These are phyloP conservation scores for Immersiporthe knoxdaviesiana DNA, from an alignment of 2,329 filamentous ascomycete species.

Conservation along the genomic window DNA sequence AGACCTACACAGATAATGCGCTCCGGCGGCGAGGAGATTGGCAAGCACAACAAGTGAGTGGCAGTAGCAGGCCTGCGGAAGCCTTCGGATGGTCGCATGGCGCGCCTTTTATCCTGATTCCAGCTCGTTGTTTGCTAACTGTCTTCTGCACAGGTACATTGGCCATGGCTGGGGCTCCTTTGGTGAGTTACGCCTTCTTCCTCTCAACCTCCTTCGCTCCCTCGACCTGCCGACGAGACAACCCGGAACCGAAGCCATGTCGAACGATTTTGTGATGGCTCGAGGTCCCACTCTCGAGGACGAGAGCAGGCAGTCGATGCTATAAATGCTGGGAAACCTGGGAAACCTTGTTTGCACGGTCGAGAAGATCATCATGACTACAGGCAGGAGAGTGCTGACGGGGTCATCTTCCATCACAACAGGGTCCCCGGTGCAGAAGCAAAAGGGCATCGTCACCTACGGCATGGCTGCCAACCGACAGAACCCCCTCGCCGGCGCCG, in stretches of 20 bases:
- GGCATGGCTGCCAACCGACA: constrained; percentile 85
- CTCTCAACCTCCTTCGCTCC: not conserved
- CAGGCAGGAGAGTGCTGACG: constrained; percentile 10
- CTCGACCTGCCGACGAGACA: constrained; percentile 5
- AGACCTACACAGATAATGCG: constrained; percentile 50
- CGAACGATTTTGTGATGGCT: constrained; percentile 6
- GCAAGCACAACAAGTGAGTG: constrained; percentile 51
- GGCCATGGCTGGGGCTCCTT: constrained; percentile 73
- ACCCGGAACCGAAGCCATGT: not conserved
- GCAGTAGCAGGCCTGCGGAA: constrained; percentile 3
- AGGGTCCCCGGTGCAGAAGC: constrained; percentile 46
- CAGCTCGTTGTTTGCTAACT: constrained; percentile 28
- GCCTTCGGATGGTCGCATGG: not conserved
- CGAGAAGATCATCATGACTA: no score
- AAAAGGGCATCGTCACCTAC: constrained; percentile 71
- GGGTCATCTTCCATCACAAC: not conserved
- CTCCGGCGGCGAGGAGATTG: constrained; percentile 46
- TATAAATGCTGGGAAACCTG: not conserved
- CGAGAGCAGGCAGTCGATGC: not conserved
- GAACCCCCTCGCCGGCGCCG: constrained; percentile 77
- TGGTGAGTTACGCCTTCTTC: constrained; percentile 60
- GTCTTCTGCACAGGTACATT: constrained; percentile 62
- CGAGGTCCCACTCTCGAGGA: not conserved
- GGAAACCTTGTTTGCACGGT: no score
- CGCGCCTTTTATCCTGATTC: constrained; percentile 13